Conservation (phyloP, 257 asterid species). For the Ballota nigra region DNA sequence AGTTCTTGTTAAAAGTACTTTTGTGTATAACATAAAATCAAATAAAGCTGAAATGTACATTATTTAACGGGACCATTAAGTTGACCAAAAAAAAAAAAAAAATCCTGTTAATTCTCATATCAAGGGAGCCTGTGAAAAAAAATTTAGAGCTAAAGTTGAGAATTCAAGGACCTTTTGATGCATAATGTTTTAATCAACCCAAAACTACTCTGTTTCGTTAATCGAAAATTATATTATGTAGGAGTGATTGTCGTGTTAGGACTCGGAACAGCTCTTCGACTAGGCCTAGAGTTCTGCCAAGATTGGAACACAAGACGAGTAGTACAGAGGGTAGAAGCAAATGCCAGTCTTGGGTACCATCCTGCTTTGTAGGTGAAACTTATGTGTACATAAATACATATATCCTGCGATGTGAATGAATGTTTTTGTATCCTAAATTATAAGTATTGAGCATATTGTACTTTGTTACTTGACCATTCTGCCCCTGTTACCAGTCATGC, state of each 20-base stretch:
- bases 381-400: background rate
- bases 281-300: slow-evolving; percentile 70
- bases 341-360: slow-evolving; percentile 53
- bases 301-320: slow-evolving; percentile 67
- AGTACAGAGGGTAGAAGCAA: slow-evolving; percentile 72
- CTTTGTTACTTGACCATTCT: background rate
- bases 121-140: too few species aligned
- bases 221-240: slow-evolving; percentile 26
- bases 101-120: too few species aligned
- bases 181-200: too few species aligned
- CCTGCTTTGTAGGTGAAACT: slow-evolving; percentile 47
- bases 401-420: slow-evolving; percentile 12
- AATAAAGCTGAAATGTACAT: too few species aligned
- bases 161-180: too few species aligned
- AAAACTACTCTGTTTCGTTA: too few species aligned
- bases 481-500: background rate
- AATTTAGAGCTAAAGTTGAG: too few species aligned
- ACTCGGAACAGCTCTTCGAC: slow-evolving; percentile 77
- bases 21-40: too few species aligned
- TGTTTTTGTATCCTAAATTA: slow-evolving; percentile 12
- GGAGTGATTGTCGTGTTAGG: slow-evolving; percentile 81
- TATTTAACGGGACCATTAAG: too few species aligned
- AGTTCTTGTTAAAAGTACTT: too few species aligned
- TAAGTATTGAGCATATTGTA: background rate
- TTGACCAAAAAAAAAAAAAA: too few species aligned